Evolutionary conservation across 1,284 basidiomycete genomes (phyloP).

Genomic region (Fistulina hepatica): DNA sequence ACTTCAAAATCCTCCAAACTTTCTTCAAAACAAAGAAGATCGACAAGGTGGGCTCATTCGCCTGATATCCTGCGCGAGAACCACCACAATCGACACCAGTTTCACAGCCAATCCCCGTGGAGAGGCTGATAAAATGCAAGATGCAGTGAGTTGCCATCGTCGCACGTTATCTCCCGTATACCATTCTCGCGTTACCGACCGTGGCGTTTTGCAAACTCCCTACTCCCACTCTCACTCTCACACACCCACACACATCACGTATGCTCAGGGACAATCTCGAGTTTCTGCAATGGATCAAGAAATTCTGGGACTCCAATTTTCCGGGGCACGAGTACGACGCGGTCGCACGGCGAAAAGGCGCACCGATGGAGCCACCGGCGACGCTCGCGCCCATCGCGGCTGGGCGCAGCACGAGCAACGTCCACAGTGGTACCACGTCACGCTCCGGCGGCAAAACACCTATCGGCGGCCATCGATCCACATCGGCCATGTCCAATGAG

Average conservation of each 20-base stretch:
- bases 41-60: slow-evolving; percentile 63
- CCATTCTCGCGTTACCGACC: slow-evolving; percentile 1
- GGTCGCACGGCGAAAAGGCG: slow-evolving; percentile 69
- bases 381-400: slow-evolving; percentile 59
- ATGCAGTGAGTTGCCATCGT: slow-evolving; percentile 74
- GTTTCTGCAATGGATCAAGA: slow-evolving; percentile 95
- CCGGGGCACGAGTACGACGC: slow-evolving; percentile 86
- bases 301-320: slow-evolving; percentile 92
- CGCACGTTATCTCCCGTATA: background rate
- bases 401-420: slow-evolving; percentile 27
- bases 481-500: slow-evolving; percentile 51
- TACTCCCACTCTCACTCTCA: background rate
- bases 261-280: slow-evolving; percentile 88
- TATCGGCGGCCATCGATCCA: slow-evolving; percentile 51
- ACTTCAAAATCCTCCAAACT: slow-evolving; percentile 93
- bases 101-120: slow-evolving; percentile 84
- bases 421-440: slow-evolving; percentile 25
- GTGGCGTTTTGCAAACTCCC: too few species aligned
- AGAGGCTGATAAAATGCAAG: slow-evolving; percentile 93
- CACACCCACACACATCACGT: slow-evolving; percentile 4
- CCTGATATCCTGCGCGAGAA: slow-evolving; percentile 4
- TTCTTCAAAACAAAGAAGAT: slow-evolving; percentile 82
- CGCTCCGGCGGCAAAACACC: slow-evolving; percentile 60
- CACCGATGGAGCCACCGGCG: slow-evolving; percentile 60
- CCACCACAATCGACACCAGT: slow-evolving; percentile 4